Evolutionary conservation across 768 basidiomycete genomes (phyloP), one percentile per base, ranked within the genome.

Genomic region (Artomyces pyxidatus): DNA sequence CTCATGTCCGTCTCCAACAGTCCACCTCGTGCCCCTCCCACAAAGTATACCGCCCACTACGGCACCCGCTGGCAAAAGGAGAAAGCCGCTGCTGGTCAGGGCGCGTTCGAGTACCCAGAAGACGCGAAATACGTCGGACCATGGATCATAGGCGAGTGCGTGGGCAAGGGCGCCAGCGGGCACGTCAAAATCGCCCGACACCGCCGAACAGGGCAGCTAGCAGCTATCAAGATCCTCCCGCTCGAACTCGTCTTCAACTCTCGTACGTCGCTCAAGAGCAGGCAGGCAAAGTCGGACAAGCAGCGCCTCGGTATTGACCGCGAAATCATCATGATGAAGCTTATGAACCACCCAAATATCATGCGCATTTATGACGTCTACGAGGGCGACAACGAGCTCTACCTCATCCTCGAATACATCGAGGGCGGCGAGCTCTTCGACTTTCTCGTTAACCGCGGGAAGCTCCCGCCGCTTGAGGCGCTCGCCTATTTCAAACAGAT

Each of bases 291-390:
- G 67, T 76, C 78, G 3, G 86, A 91, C 54, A 90, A 89, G 64
- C 81, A 84, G 54, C 78, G 85, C 51, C 77, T 94, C 41, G 86
- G 88, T 3, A 85, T 97, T 51, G 92, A 96, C 64, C 73, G 90
- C 54, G 94, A 98, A 66, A 95, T 98, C 52, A 90, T 88, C 48
- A 93, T 97, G 83, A 95, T 98, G 94, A 98, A 97, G 66, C 85
- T 97, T 58, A 93, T 98, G 83, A 89, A 94, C 61, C 94, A 98
- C 63, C 94, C 92, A 1, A 96, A 96, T 67, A 91, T 98, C 59
- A 80, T 97, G 73, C 82, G 86, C 53, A 84, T 98, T 35, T 93
- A 90, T 66, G 94, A 98, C 62, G 94, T 97, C 47, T 96, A 88
- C 67, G 92, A 97, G 68, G 88, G 89, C 62, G 82, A 88, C 37